Evolutionary conservation across 2,329 filamentous ascomycete species (phyloP), one percentile per base, ranked within the genome.

Genomic region (Colletotrichum sp.): DNA sequence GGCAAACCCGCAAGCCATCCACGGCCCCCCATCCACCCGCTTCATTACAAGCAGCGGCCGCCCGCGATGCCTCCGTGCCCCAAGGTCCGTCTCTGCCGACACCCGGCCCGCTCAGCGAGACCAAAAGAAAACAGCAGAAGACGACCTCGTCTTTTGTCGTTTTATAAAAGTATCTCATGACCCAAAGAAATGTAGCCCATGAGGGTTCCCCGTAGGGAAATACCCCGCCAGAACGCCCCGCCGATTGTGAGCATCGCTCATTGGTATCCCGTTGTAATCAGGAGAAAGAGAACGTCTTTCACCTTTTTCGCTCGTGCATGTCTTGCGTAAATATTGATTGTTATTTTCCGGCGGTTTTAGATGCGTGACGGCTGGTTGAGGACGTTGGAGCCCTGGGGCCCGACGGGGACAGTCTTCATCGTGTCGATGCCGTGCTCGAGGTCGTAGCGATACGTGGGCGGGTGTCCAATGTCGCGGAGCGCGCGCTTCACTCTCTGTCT

Each of bases 391-490:
- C 75, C 75, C 66, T 63, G 67, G 36, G 75, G 75, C 3, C 75
- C 75, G 30, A 75, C 71, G 6, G 65, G 64, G 3, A 77, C 71
- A 12, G 60, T 60, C 16, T 24, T 60, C 5, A 18, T 49, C 2
- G 75, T 75, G 16, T 74, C 62, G 52, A 71, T 66, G 65, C 71
- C 62, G 55, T 75, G 71, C 65, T 75, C 71, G 65, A 75, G 71
- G 24, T 77, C 72, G 66, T 74, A 75, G 66, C 65, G 71, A 39
- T 75, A 70, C 44, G 72, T 75, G 21, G 75, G 75, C 49, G 71
- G 71, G 36, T 75, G 49, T 7, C 75, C 75, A 26, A 77, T 59
- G 24, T 77, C 60, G n/a, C 65, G 65, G 44, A 77, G 52, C 3
- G 62, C 71, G 28, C 36, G 65, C 75, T 71, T 77, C 60, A 77